Conservation (phyloP, 371 early-diverging fungal genomes). For the Lichtheimia corymbifera region DNA sequence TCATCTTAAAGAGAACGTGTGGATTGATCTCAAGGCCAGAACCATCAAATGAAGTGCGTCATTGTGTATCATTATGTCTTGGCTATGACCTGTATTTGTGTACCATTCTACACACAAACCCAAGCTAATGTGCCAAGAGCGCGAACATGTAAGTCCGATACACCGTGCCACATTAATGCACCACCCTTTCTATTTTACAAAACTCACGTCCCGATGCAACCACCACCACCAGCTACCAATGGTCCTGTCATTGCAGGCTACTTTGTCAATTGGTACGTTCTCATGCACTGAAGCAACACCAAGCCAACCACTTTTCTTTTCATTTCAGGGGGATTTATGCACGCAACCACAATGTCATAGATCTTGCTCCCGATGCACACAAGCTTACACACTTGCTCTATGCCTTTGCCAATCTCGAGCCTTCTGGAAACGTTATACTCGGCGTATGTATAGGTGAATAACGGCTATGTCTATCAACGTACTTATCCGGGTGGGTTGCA, state of each 20-base stretch:
- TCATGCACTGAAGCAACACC: background rate
- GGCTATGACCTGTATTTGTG: no score
- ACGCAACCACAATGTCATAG: constrained; percentile 64
- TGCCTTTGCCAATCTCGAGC: constrained; percentile 83
- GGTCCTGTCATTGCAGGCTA: constrained; percentile 38
- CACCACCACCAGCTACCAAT: constrained; percentile 26
- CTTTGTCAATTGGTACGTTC: constrained; percentile 31
- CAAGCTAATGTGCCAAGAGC: no score
- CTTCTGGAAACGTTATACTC: constrained; percentile 63
- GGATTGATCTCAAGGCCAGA: no score
- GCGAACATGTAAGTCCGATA: no score
- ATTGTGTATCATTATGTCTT: no score
- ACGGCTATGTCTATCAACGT: background rate
- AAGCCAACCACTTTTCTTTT: background rate
- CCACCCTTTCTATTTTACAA: constrained; percentile 1
- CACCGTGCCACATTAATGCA: constrained; percentile 3
- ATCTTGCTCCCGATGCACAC: constrained; percentile 57
- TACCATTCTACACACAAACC: no score
- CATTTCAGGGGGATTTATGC: constrained; percentile 71
- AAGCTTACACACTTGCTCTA: constrained; percentile 84
- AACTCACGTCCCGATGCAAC: constrained; percentile 8
- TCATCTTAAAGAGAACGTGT: no score
- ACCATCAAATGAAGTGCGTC: no score
- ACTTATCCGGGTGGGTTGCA: background rate
- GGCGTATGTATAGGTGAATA: constrained; percentile 32